Conservation (phyloP, 345 rosid species). For the Linum lewisii region DNA sequence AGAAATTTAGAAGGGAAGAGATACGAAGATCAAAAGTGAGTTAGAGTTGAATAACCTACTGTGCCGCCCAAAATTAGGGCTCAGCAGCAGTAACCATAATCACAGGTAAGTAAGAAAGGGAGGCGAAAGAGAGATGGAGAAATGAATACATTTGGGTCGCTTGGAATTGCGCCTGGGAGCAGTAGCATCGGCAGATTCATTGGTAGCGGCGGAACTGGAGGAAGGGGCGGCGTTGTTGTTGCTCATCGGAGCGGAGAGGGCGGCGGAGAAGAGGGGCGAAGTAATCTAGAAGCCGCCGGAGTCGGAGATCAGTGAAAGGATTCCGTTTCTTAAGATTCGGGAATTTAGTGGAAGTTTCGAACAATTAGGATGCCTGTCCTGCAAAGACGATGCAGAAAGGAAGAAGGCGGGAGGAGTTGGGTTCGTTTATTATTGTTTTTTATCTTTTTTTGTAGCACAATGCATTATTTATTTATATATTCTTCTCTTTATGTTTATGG, state of each 20-base stretch:
- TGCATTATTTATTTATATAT: no score
- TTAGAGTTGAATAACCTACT: background rate
- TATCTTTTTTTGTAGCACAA: background rate
- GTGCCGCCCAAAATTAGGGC: background rate
- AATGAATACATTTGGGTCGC: conserved; percentile 77
- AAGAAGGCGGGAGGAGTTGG: background rate
- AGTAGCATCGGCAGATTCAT: conserved; percentile 75
- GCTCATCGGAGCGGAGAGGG: conserved; percentile 14
- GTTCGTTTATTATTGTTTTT: background rate
- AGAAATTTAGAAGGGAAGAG: background rate
- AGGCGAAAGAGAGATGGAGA: background rate
- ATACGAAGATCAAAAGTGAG: background rate
- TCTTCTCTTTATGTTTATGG: background rate
- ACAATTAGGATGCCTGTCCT: background rate
- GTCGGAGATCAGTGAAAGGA: background rate
- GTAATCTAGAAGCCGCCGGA: background rate
- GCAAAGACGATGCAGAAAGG: background rate
- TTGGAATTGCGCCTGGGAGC: conserved; percentile 68
- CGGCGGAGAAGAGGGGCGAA: background rate
- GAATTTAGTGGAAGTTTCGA: background rate
- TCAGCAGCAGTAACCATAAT: background rate
- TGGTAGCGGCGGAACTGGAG: conserved; percentile 43
- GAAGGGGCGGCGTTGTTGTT: conserved; percentile 34
- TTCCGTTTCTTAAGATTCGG: background rate
- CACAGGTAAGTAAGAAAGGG: background rate